A percentile compares a stretch with the other conserved stretches of the same genome.
Evolutionary conservation across 2,329 filamentous ascomycete genomes (phyloP).

Genomic region (Fusarium denticulatum): DNA sequence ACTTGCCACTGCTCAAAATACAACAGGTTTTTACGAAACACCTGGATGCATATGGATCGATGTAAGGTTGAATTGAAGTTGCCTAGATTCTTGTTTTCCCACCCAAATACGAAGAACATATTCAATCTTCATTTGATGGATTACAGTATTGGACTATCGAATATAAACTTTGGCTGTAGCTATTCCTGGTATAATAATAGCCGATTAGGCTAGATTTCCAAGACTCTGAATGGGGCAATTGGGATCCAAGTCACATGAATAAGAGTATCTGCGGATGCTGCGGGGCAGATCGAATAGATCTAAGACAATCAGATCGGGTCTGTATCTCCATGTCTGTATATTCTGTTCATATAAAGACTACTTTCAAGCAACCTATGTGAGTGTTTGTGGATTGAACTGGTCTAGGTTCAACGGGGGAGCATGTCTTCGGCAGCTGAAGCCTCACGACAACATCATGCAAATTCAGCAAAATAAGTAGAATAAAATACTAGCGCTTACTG

Average conservation of each 20-base stretch:
- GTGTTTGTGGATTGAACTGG: too few species aligned
- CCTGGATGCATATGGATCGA: neutral
- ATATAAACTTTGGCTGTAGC: neutral
- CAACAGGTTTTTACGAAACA: neutral
- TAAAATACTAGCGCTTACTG: neutral
- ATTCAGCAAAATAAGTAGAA: neutral
- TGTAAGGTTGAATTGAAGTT: neutral
- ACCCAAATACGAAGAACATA: neutral
- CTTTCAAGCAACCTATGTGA: too few species aligned
- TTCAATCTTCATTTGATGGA: neutral
- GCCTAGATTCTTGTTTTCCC: too few species aligned
- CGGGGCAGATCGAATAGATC: slow-evolving; percentile 10
- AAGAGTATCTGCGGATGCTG: slow-evolving; percentile 18
- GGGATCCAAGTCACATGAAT: slow-evolving; percentile 31
- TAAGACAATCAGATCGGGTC: neutral
- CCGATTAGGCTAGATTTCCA: neutral
- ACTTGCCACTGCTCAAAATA: neutral
- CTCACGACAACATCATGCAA: neutral
- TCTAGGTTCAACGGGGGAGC: too few species aligned
- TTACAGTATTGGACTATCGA: neutral
- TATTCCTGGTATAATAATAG: neutral
- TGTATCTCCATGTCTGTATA: neutral
- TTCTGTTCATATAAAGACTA: neutral
- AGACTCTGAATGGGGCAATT: neutral
- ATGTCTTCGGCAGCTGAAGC: neutral